Conservation (phyloP, 2,329 filamentous ascomycete species). For the Fusarium ambrosium region DNA sequence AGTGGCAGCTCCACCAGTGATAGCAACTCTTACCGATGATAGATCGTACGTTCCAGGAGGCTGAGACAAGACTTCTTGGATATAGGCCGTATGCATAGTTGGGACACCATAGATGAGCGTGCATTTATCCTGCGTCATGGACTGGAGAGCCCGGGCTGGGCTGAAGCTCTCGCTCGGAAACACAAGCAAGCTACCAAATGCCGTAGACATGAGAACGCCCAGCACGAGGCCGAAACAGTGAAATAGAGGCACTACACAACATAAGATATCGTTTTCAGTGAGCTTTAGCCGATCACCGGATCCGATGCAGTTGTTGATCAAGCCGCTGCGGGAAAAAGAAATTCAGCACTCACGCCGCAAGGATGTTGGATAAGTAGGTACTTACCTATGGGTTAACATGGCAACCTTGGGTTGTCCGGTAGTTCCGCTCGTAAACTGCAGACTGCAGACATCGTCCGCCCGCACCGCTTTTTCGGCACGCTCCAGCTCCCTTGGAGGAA, state of each 20-base stretch:
- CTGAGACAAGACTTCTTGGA: not conserved
- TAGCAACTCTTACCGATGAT: not conserved
- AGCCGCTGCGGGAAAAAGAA: not conserved
- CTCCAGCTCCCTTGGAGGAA: not conserved
- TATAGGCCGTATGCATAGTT: not conserved
- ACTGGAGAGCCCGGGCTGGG: not conserved
- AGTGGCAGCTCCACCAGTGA: not conserved
- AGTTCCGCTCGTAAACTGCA: not conserved
- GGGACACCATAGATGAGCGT: not conserved
- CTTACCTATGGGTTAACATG: not conserved
- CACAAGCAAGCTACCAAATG: not conserved
- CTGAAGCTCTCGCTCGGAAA: not conserved
- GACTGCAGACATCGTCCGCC: not conserved
- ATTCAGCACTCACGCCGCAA: not conserved
- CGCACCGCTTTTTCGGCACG: not conserved
- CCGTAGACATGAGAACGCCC: not conserved
- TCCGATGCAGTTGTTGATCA: not conserved
- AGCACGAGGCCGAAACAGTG: not conserved
- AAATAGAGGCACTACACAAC: not conserved
- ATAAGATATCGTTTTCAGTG: not conserved
- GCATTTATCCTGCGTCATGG: not conserved
- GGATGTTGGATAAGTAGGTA: not conserved
- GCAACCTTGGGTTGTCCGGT: not conserved
- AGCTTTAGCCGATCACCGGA: not conserved
- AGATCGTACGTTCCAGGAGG: not conserved